Base-by-base conservation (phyloP, 179 eudicot genomes). In the Silene noctiflora region DNA sequence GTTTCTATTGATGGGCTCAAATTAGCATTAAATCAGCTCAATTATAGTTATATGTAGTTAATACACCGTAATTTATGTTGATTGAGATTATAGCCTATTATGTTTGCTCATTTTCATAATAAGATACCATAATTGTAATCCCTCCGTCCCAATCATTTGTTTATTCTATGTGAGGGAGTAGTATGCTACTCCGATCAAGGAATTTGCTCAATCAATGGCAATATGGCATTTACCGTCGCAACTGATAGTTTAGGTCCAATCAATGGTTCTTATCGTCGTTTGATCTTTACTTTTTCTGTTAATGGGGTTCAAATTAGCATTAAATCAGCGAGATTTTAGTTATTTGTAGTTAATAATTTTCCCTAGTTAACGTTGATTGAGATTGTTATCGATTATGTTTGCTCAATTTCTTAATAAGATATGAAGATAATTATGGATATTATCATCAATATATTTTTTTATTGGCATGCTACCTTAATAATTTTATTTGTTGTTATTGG, bases 301-400 rank as follows among this genome's bases (percentile, higher is more conserved):
- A n/a, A n/a, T n/a, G n/a, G n/a, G n/a, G n/a, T 6, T 35, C 42
- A 35, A 35, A 35, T 35, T 35, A 35, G 42, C 42, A 39, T 39
- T 8, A 39, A 39, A 39, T 39, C 46, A 39, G 11, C 46, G 46
- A 10, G 46, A 39, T 39, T 39, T 39, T 78, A 51, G 42, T 78
- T 56, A 53, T 53, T 78, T 79, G 68, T 74, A 25, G 20, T 21
- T 25, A 27, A 3, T 46, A 44, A 20, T 65, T 42, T 4, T 5
- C 7, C 39, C 16, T 55, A 66, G 6, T n/a, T 33, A 60, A 16
- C 20, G 8, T 58, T 58, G 21, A 58, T 58, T 58, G 11, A 58
- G 62, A 58, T 58, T 58, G 20, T 20, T 17, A 56, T 17, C 21
- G 0, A 19, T 58, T 58, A 35, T 35, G 42, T 35, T 35, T 4